phyloP scores from a whole-genome alignment of 306 rosid genomes.

The Prunus padus region DNA sequence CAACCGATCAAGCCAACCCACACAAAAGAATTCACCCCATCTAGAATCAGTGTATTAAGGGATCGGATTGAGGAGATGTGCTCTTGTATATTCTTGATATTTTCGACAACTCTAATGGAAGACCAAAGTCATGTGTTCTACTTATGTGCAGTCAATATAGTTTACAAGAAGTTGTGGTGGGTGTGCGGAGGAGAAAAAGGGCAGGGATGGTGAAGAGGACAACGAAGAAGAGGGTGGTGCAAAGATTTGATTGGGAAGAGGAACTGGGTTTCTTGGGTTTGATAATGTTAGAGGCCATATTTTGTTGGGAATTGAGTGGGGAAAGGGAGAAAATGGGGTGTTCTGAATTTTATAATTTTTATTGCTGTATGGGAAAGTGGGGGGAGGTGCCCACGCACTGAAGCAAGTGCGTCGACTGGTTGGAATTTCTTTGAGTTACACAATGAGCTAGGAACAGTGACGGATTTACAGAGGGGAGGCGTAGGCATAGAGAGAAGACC shows the following conservation, averaged over 20 bases:
- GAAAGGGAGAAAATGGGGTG: background rate
- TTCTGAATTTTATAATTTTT: conserved; percentile 18
- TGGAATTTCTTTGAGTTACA: conserved; percentile 18
- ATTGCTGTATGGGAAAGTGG: conserved; percentile 28
- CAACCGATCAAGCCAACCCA: too few species aligned
- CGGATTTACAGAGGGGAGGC: too few species aligned
- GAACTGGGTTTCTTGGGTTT: conserved; percentile 46
- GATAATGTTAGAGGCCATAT: conserved; percentile 64
- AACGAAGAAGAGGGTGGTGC: conserved; percentile 65
- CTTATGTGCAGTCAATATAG: too few species aligned
- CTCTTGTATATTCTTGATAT: too few species aligned
- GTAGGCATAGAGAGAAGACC: too few species aligned
- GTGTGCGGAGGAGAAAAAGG: conserved; percentile 56
- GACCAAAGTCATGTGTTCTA: too few species aligned
- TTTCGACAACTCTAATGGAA: too few species aligned
- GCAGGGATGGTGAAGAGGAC: conserved; percentile 75
- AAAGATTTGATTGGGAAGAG: conserved; percentile 49
- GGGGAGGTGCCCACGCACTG: conserved; percentile 46
- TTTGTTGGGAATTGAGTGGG: conserved; percentile 8
- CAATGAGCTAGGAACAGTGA: too few species aligned
- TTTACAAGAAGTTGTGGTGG: conserved; percentile 55
- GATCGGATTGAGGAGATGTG: too few species aligned
- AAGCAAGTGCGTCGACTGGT: conserved; percentile 38
- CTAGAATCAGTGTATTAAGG: too few species aligned
- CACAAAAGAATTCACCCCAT: too few species aligned